These are phyloP conservation scores for Symbiodinium pilosum DNA, from an alignment of 73 alveolate species.

Conservation along the genomic window DNA sequence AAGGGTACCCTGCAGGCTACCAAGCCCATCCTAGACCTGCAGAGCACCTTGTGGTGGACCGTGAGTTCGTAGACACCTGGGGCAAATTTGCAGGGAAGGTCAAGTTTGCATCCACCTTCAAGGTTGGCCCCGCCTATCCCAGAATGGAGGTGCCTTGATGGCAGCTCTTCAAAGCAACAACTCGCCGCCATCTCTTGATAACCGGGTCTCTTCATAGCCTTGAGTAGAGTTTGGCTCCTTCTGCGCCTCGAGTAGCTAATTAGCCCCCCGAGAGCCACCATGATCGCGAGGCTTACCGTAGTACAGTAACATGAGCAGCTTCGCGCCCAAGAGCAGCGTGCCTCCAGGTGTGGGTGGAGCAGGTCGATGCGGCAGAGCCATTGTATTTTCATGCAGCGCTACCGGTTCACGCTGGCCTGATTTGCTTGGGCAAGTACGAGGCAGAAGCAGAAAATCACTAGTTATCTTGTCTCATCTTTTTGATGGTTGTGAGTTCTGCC, in stretches of 20 bases:
- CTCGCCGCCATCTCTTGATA: no score
- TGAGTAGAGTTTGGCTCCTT: no score
- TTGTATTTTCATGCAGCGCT: constrained; percentile 12
- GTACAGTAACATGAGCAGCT: no score
- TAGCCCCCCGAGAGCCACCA: no score
- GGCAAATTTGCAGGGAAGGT: constrained; percentile 19
- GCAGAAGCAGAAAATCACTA: background rate
- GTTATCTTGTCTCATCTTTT: no score
- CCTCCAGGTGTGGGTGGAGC: background rate
- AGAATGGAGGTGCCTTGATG: background rate
- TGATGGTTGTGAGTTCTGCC: no score
- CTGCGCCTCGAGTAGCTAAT: no score
- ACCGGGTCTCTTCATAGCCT: no score
- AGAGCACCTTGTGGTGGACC: background rate
- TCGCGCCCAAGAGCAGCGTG: background rate
- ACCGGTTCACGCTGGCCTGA: constrained; percentile 18
- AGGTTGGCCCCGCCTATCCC: constrained; percentile 23
- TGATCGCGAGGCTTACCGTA: no score
- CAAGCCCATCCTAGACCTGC: constrained; percentile 8
- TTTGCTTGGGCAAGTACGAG: constrained; percentile 10
- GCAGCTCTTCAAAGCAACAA: no score
- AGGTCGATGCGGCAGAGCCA: constrained; percentile 20
- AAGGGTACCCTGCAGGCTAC: background rate
- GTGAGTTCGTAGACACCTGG: constrained; percentile 24
- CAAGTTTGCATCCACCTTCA: constrained; percentile 29